Evolutionary conservation across 352 stramenopile species (phyloP), one percentile per base, ranked within the genome.

Genomic region (Pilasporangium apinafurcum): DNA sequence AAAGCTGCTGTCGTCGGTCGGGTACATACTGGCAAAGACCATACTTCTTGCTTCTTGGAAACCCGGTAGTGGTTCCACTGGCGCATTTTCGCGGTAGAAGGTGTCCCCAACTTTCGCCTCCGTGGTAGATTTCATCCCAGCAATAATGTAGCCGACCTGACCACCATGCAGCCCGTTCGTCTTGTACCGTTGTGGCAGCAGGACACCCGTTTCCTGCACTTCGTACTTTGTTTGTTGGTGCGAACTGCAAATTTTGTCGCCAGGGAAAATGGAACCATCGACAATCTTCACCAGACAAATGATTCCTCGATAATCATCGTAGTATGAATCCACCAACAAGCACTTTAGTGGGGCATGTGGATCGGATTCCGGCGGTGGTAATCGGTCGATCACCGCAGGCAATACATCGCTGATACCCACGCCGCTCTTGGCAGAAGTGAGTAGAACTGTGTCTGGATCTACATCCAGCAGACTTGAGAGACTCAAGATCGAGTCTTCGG

Each of bases 11-110:
- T 94, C 85, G 37, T 99, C 94, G 8, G 96, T 92, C 4, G 97
- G 96, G 72, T 98, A 99, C 55, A 99, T 95, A 50, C 85, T 98
- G 6, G 96, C 96, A 72, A 98, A 99, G n/a, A 99, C 95, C 96
- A 99, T 99, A 20, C 76, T 90, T 13, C 74, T 69, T 2, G 77
- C 82, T 40, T 90, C 77, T 53, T 93, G 77, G 47, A 93, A 91
- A 30, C 82, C 82, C 3, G 80, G 78, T 8, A 93, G 54, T 3
- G 81, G 57, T 49, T 82, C 65, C 0, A 93, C 68, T 0, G 74
- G 67, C 2, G 59, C 58, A 43, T 73, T 56, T 36, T 86, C 75
- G n/a, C 69, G 74, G 51, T 83, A 86, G 42, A 90, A 90, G 6
- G 81, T 93, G 29, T 93, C 81, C 13, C 81, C 81, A 17, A 99